phyloP scores from a whole-genome alignment of 1,284 basidiomycete species.

The Kwoniella shivajii region DNA sequence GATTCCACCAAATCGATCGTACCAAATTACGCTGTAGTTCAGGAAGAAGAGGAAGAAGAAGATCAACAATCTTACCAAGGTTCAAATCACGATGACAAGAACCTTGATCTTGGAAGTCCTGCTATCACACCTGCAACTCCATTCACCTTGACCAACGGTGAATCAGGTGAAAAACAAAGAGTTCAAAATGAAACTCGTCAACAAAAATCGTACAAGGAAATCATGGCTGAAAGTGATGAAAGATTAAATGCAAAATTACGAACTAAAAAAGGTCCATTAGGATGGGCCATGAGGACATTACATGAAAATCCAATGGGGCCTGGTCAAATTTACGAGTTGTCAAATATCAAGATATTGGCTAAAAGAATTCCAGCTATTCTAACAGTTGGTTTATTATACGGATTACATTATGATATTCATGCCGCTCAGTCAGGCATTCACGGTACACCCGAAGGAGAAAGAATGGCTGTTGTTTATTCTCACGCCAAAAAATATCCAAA shows the following conservation, averaged over 20 bases:
- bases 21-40: slow-evolving; percentile 48
- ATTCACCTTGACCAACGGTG: slow-evolving; percentile 10
- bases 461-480: slow-evolving; percentile 51
- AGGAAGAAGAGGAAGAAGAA: slow-evolving; percentile 28
- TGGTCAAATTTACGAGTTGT: slow-evolving; percentile 40
- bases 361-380: slow-evolving; percentile 40
- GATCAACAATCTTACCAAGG: too few species aligned
- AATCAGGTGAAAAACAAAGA: slow-evolving; percentile 15
- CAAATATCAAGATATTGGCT: slow-evolving; percentile 34
- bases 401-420: slow-evolving; percentile 51
- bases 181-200: neutral
- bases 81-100: neutral
- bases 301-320: slow-evolving; percentile 39
- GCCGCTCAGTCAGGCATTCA: slow-evolving; percentile 48
- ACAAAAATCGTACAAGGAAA: slow-evolving; percentile 26
- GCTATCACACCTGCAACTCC: slow-evolving; percentile 5
- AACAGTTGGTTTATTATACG: slow-evolving; percentile 33
- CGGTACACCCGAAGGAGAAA: slow-evolving; percentile 50
- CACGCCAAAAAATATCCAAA: slow-evolving; percentile 55
- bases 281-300: slow-evolving; percentile 45
- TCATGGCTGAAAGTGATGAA: slow-evolving; percentile 27
- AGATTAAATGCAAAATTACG: slow-evolving; percentile 42
- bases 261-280: slow-evolving; percentile 32
- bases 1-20: slow-evolving; percentile 45
- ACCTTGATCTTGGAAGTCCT: neutral